These are phyloP conservation scores for Aspergillus candidus DNA, from an alignment of 2,329 filamentous ascomycete genomes.

Conservation along the genomic window DNA sequence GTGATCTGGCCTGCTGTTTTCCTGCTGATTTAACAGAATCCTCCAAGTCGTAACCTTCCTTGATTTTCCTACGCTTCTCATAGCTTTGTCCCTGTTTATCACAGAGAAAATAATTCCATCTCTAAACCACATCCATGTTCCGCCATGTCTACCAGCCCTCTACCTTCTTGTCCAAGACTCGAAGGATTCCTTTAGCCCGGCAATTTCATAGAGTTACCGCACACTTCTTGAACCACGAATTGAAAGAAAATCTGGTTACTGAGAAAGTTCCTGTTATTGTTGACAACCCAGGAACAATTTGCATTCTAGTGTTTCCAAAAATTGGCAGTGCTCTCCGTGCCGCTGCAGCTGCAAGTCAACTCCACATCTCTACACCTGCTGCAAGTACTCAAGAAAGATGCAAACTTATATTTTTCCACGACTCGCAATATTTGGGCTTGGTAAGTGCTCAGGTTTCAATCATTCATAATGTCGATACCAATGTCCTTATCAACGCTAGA, in stretches of 20 bases:
- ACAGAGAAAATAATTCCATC: no score
- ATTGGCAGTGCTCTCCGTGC: constrained; percentile 19
- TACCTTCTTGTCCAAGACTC: constrained; percentile 4
- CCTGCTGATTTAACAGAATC: no score
- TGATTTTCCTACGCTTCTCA: no score
- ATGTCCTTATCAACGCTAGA: constrained; percentile 10
- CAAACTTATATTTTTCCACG: constrained; percentile 23
- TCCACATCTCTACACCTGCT: constrained; percentile 6
- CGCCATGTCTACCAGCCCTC: constrained; percentile 9
- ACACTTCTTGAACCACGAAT: constrained; percentile 16
- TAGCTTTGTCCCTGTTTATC: no score
- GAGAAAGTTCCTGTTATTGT: constrained; percentile 17
- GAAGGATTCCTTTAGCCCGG: constrained; percentile 9
- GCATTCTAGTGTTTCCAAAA: constrained; percentile 16
- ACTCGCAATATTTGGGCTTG: constrained; percentile 20
- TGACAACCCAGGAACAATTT: constrained; percentile 18
- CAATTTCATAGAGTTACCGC: constrained; percentile 18
- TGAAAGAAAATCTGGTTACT: constrained; percentile 13
- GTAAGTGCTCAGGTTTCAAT: constrained; percentile 10
- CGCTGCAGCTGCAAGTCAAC: constrained; percentile 10
- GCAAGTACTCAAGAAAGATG: constrained; percentile 15
- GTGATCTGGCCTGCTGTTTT: no score
- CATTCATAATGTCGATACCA: constrained; percentile 8
- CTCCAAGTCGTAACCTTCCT: no score
- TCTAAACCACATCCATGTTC: constrained; percentile 7